Percentiles rank a stretch among this genome's conserved stretches.
phyloP scores from a whole-genome alignment of 1,284 basidiomycete genomes.

The Apiotrichum porosum region DNA sequence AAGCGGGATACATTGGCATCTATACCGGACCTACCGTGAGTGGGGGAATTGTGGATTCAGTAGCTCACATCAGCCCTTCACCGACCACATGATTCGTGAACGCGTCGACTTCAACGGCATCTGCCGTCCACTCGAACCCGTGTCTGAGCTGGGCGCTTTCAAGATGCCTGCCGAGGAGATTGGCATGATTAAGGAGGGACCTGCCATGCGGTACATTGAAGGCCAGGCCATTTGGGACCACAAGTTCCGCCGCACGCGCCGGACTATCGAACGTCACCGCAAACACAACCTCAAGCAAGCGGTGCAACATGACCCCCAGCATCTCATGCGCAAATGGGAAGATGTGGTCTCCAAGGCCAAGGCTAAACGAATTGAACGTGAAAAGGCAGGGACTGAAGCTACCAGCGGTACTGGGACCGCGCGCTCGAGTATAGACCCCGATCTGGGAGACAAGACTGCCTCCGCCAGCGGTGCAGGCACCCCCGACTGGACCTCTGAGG shows the following conservation, averaged over 20 bases:
- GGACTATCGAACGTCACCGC: constrained; percentile 38
- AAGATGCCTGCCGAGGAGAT: constrained; percentile 58
- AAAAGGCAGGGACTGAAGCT: no score
- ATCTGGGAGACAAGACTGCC: no score
- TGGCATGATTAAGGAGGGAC: constrained; percentile 53
- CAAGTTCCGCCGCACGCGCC: constrained; percentile 34
- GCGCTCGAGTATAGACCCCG: no score
- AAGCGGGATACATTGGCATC: constrained; percentile 62
- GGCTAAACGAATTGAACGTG: not conserved
- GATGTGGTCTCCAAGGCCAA: not conserved
- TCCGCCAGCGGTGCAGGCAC: no score
- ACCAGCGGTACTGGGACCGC: no score
- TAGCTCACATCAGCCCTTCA: constrained; percentile 33
- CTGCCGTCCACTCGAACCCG: constrained; percentile 71
- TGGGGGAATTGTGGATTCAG: not conserved
- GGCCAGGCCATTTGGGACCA: constrained; percentile 48
- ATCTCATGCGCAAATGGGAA: constrained; percentile 4
- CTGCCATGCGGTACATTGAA: constrained; percentile 46
- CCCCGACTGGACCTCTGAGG: no score
- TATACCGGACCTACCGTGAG: constrained; percentile 57
- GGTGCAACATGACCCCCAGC: constrained; percentile 24
- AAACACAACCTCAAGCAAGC: constrained; percentile 39
- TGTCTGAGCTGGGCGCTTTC: constrained; percentile 62
- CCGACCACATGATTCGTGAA: constrained; percentile 72
- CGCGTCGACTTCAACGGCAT: constrained; percentile 73